Evolutionary conservation across 768 basidiomycete species (phyloP).

Genomic region (Dacryopinax primogenitus): DNA sequence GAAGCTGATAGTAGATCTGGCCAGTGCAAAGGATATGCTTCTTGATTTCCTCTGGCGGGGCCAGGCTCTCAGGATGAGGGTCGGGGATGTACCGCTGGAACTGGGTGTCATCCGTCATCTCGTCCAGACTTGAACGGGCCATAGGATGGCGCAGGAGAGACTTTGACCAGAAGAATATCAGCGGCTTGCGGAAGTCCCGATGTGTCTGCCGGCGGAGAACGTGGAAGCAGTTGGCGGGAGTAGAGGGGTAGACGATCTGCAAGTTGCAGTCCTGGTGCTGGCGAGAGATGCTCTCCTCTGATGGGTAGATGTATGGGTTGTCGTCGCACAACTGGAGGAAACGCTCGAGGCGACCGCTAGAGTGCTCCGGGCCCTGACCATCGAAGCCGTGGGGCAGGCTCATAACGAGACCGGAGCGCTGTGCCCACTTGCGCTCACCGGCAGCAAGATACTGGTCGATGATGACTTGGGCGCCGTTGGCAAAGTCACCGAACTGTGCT

Average conservation of each 20-base stretch:
- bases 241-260: constrained; percentile 96
- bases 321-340: constrained; percentile 98
- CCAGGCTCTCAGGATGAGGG: constrained; percentile 53
- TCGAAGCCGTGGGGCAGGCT: constrained; percentile 92
- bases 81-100: constrained; percentile 96
- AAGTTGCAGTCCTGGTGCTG: constrained; percentile 99
- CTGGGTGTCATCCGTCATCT: constrained; percentile 77
- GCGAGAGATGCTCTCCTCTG: constrained; percentile 74
- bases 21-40: constrained; percentile 87
- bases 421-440: constrained; percentile 95
- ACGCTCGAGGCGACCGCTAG: constrained; percentile 85
- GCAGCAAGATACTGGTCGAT: constrained; percentile 98
- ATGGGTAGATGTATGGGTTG: constrained; percentile 83
- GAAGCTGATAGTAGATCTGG: constrained; percentile 84
- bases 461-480: constrained; percentile 93
- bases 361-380: constrained; percentile 97
- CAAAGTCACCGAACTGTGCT: constrained; percentile 97
- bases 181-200: constrained; percentile 97
- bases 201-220: constrained; percentile 93
- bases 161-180: constrained; percentile 96
- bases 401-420: constrained; percentile 81
- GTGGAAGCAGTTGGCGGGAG: constrained; percentile 96
- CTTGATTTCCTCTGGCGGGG: constrained; percentile 71
- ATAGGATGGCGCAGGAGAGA: constrained; percentile 86
- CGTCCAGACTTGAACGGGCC: constrained; percentile 72